Evolutionary conservation across 495 filamentous ascomycete genomes (phyloP).

Genomic region (Neurospora terricola): DNA sequence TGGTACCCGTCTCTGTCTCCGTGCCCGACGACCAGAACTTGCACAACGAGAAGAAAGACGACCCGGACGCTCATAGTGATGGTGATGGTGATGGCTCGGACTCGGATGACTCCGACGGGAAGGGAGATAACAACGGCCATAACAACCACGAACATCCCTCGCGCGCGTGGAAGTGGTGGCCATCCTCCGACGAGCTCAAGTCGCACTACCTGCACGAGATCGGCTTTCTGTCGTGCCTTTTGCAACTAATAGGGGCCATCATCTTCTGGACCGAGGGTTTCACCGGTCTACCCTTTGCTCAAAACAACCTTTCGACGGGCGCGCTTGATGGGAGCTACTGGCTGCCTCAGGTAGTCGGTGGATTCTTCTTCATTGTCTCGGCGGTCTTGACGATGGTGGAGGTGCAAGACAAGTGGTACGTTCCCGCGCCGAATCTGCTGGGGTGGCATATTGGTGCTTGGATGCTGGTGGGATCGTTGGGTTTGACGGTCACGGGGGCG

Average conservation of each 20-base stretch:
- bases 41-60: neutral
- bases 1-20: neutral
- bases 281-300: conserved; percentile 52
- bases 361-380: conserved; percentile 52
- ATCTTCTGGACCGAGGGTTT: conserved; percentile 63
- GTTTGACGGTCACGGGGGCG: conserved; percentile 59
- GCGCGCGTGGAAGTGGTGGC: conserved; percentile 50
- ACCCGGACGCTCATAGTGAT: neutral
- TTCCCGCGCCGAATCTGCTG: conserved; percentile 45
- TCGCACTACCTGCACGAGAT: conserved; percentile 58
- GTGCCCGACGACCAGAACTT: neutral
- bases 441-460: conserved; percentile 43
- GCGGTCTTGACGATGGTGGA: conserved; percentile 57
- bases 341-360: conserved; percentile 60
- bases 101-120: neutral
- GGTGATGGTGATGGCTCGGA: neutral
- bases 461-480: conserved; percentile 45
- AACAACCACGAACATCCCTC: neutral
- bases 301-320: conserved; percentile 22
- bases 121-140: neutral
- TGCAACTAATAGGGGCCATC: conserved; percentile 52
- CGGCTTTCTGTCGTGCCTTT: conserved; percentile 55
- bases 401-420: conserved; percentile 51
- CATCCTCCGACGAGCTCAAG: conserved; percentile 44
- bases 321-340: conserved; percentile 49